Evolutionary conservation across 306 rosid genomes (phyloP), one percentile per base, ranked within the genome.

Genomic region (Comarum palustre): DNA sequence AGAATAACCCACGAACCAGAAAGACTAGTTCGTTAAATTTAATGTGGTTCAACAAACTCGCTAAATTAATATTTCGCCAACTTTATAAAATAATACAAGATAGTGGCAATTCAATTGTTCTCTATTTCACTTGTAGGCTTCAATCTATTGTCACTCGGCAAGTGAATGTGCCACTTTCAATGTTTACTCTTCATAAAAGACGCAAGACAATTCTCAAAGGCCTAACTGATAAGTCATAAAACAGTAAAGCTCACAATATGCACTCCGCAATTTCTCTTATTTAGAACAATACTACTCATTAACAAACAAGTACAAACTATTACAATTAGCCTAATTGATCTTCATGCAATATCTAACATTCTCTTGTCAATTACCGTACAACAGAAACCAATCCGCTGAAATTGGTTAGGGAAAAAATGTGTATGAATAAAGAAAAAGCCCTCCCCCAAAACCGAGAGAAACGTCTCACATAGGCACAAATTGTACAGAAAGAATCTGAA

Each of bases 401-500:
- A 24, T 34, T 51, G 78, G 71, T 70, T 72, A 51, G 73, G 71
- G 31, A 46, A 41, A 75, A 77, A 71, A 75, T 60, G 74, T 54
- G 60, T 24, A 59, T 32, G 67, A 36, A 66, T 14, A 68, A 36
- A 32, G 41, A 58, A 1, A 41, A 58, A 75, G 31, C 89, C 85
- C 81, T 79, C 84, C 86, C 78, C 84, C 89, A 82, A 68, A 69
- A 42, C 39, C 72, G 54, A 34, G 31, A 74, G 82, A 83, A 84
- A 80, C 73, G 79, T 80, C 85, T 86, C 81, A 32, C 88, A 82
- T 68, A 73, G 67, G 82, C 85, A 87, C 88, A 89, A 84, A 81
- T 77, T 84, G 92, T 81, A 87, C 87, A 86, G 78, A 91, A 89
- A 89, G 89, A 91, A 86, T 84, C 74, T 82, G 87, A 81, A 84